Base-by-base conservation (phyloP, 495 filamentous ascomycete species). In the Podospora fimiseda region DNA sequence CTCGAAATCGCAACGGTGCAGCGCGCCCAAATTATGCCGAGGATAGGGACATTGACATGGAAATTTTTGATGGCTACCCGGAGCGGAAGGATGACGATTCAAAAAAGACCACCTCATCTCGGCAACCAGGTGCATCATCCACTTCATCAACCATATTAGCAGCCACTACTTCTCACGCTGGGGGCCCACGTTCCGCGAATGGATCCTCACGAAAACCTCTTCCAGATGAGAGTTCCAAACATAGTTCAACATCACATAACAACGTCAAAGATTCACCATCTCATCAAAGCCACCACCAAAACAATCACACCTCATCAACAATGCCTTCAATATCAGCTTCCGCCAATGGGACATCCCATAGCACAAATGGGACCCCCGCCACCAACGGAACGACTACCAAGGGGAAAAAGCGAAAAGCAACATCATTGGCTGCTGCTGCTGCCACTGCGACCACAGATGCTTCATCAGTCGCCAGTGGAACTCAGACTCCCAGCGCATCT, bases 1-100 rank as follows among this genome's bases (percentile, higher is more conserved):
- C 93, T 52, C 85, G 93, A 66, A 95, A 94, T 64, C 83, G 91
- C 54, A 86, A 84, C 38, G 89, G 87, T 54, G 77, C 75, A 51
- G 77, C 88, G 57, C 87, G 93, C 56, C 82, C 85, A 43, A 98
- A 98, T 68, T 98, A 98, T 69, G 94, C 93, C 24, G 93, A 98
- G 71, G 94, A 98, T 70, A 87, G 86, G 63, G 93, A 96, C 61
- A 72, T 89, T 57, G 94, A 97, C 56, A 81, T 89, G 70, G 93
- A 98, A 37, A 78, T 87, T 60, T 74, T 71, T 58, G 74, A 78
- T 51, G 50, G 55, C 24, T 64, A 82, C 80, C 56, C 70, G 63
- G 70, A 77, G 56, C 59, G 73, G 22, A 69, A 72, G 40, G 68
- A 74, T 2, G 66, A 67, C n/a, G 68, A 71, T 20, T 51, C 71